A percentile compares a stretch with the other conserved stretches of the same genome.
phyloP scores from a whole-genome alignment of 768 basidiomycete genomes.

The Sarcodon aspratus region DNA sequence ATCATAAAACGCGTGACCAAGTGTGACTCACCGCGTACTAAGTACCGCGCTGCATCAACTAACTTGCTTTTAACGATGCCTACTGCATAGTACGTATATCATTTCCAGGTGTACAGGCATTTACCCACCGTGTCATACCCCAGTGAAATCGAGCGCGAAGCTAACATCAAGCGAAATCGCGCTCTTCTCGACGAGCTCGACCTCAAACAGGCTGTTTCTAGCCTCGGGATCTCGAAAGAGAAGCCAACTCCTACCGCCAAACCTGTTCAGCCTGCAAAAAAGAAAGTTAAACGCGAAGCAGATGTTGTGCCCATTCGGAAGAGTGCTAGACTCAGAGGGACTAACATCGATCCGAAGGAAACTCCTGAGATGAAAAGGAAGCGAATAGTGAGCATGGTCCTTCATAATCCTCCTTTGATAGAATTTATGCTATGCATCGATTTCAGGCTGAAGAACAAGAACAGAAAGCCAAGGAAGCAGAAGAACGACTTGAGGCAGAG shows the following conservation, averaged over 20 bases:
- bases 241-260: conserved; percentile 30
- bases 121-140: conserved; percentile 1
- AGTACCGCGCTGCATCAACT: too few species aligned
- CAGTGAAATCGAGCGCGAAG: conserved; percentile 65
- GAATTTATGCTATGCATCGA: background rate
- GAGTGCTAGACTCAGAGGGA: conserved; percentile 48
- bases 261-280: conserved; percentile 48
- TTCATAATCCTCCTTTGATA: background rate
- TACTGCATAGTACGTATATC: background rate
- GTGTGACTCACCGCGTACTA: too few species aligned
- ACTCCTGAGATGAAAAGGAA: conserved; percentile 50
- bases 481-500: conserved; percentile 48
- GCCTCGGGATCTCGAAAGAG: conserved; percentile 33
- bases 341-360: conserved; percentile 47
- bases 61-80: background rate
- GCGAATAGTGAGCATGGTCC: conserved; percentile 42
- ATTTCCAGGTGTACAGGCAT: background rate
- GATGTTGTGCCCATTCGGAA: conserved; percentile 46
- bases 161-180: conserved; percentile 74
- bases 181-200: conserved; percentile 64
- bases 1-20: too few species aligned
- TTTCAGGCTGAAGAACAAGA: conserved; percentile 29
- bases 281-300: conserved; percentile 34
- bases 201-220: conserved; percentile 41
- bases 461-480: conserved; percentile 41